A percentile compares a stretch with the other conserved stretches of the same genome.
Evolutionary conservation across 2,329 filamentous ascomycete species (phyloP).

Genomic region (Parastagonospora avenae): DNA sequence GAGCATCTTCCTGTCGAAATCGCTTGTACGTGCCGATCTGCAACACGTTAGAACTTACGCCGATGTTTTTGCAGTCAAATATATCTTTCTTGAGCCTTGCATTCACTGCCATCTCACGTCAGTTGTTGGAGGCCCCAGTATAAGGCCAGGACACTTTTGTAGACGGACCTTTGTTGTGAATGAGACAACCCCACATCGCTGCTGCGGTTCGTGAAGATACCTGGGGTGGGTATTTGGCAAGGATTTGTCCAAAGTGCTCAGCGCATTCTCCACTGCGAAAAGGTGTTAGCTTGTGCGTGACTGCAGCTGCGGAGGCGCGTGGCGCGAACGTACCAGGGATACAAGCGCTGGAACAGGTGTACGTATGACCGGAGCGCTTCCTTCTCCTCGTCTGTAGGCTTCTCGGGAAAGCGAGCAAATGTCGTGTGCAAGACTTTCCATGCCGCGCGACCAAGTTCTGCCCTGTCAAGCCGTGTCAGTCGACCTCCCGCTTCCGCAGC

Average conservation of each 20-base stretch:
- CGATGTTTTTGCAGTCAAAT: conserved; percentile 69
- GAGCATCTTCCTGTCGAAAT: too few species aligned
- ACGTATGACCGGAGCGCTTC: conserved; percentile 65
- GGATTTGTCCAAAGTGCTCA: conserved; percentile 64
- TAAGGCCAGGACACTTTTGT: too few species aligned
- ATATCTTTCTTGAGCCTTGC: conserved; percentile 63
- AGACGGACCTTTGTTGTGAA: conserved; percentile 64
- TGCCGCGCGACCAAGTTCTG: conserved; percentile 67
- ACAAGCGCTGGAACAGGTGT: conserved; percentile 67
- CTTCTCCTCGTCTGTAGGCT: conserved; percentile 65
- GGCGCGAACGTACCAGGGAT: conserved; percentile 60
- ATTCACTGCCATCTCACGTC: conserved; percentile 45
- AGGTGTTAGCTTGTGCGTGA: conserved; percentile 31
- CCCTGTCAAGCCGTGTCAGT: conserved; percentile 48
- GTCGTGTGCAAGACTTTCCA: conserved; percentile 72
- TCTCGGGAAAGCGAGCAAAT: conserved; percentile 68
- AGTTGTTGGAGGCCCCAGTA: too few species aligned
- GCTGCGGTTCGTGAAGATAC: conserved; percentile 65
- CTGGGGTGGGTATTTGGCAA: conserved; percentile 68
- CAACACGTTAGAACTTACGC: conserved; percentile 23
- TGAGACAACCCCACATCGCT: conserved; percentile 70
- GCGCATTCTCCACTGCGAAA: conserved; percentile 65
- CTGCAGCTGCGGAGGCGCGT: conserved; percentile 18
- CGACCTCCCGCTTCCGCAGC: conserved; percentile 2
- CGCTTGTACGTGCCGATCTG: too few species aligned